A percentile compares a stretch with the other conserved stretches of the same genome.
These are phyloP conservation scores for Nothopassalora personata DNA, from an alignment of 2,329 filamentous ascomycete species.

Conservation along the genomic window DNA sequence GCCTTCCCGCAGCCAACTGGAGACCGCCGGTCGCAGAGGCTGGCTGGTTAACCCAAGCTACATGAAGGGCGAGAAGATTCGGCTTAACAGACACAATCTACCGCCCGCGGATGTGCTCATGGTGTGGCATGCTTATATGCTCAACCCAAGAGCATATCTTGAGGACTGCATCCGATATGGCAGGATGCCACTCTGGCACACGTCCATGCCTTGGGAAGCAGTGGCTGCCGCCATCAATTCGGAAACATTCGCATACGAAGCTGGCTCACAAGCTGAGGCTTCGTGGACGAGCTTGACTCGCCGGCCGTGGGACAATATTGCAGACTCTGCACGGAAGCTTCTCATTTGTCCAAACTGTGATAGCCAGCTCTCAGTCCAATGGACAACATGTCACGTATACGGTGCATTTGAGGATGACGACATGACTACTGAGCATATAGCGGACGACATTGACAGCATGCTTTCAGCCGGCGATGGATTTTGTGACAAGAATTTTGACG, in stretches of 20 bases:
- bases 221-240: conserved; percentile 56
- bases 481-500: conserved; percentile 53
- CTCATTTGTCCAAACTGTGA: conserved; percentile 55
- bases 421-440: conserved; percentile 1
- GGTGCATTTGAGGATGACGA: neutral
- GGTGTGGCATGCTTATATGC: conserved; percentile 74
- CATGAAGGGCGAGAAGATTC: neutral
- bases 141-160: conserved; percentile 68
- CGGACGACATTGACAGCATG: conserved; percentile 32
- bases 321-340: conserved; percentile 46
- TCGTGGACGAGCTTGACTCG: conserved; percentile 48
- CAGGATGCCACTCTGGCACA: conserved; percentile 53
- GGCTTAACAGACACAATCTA: conserved; percentile 14
- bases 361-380: conserved; percentile 44
- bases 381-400: conserved; percentile 51
- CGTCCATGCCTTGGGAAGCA: conserved; percentile 61
- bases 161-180: conserved; percentile 65
- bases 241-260: conserved; percentile 52
- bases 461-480: conserved; percentile 50
- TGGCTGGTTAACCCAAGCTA: conserved; percentile 11
- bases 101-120: conserved; percentile 61
- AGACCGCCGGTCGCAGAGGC: conserved; percentile 12
- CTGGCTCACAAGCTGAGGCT: conserved; percentile 40
- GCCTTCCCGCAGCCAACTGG: conserved; percentile 8
- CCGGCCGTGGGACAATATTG: conserved; percentile 55